These are phyloP conservation scores for Remersonia thermophila DNA, from an alignment of 2,329 filamentous ascomycete genomes.

Conservation along the genomic window DNA sequence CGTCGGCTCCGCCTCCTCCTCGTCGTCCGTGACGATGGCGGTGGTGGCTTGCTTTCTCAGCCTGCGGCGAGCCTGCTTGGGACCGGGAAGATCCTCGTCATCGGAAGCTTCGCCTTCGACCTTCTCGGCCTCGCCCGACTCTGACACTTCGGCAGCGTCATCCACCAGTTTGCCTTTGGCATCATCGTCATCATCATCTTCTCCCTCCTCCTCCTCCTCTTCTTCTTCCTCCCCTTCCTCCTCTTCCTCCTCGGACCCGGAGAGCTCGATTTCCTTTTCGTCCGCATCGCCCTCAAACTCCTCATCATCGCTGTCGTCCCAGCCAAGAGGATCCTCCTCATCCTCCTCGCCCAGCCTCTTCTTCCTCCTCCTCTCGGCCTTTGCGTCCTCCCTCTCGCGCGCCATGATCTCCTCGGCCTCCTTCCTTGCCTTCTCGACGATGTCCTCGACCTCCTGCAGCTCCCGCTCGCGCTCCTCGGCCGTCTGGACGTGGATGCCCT, in stretches of 20 bases:
- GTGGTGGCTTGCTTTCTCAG: conserved; percentile 35
- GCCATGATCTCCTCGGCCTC: conserved; percentile 71
- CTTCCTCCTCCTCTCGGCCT: conserved; percentile 43
- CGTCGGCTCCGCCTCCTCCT: conserved; percentile 43
- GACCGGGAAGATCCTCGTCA: conserved; percentile 27
- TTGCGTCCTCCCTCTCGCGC: conserved; percentile 61
- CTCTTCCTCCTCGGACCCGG: conserved; percentile 20
- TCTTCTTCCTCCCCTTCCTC: conserved; percentile 12
- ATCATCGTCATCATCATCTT: conserved; percentile 13
- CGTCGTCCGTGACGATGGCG: conserved; percentile 43
- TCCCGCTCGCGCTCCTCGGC: conserved; percentile 76
- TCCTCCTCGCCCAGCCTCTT: conserved; percentile 30
- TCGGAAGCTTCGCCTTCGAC: conserved; percentile 22
- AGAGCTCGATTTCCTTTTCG: conserved; percentile 18
- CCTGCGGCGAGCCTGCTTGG: conserved; percentile 32
- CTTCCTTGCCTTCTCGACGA: conserved; percentile 70
- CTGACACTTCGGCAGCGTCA: conserved; percentile 11
- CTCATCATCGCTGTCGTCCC: conserved; percentile 46
- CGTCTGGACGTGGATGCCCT: conserved; percentile 71
- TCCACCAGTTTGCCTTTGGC: conserved; percentile 14
- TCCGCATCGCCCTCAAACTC: conserved; percentile 27
- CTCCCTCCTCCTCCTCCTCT: conserved; percentile 16
- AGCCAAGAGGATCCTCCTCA: conserved; percentile 38
- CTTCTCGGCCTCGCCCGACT: conserved; percentile 23
- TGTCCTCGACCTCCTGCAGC: conserved; percentile 72